Evolutionary conservation across 2,329 filamentous ascomycete species (phyloP), one percentile per base, ranked within the genome.

Genomic region (Ploettnerulaceae sp.): DNA sequence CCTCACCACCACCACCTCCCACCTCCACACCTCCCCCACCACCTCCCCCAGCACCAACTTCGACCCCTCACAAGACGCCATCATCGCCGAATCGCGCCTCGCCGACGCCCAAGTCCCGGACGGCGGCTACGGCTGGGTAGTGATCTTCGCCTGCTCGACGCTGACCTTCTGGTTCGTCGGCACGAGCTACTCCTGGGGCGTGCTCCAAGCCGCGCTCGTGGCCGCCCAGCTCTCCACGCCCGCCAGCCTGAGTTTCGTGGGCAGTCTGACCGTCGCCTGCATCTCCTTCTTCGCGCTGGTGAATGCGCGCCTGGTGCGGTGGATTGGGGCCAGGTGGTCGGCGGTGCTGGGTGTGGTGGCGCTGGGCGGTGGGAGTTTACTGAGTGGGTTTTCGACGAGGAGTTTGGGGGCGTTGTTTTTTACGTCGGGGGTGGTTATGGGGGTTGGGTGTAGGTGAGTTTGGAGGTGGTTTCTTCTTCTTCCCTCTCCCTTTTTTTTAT

Each of bases 101-200:
- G 71, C 67, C 4, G 73, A 76, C 57, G 66, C 69, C 0, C 54
- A 67, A 21, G 69, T 68, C 0, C 76, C 75, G 0, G 74, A 79
- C 36, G 75, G 75, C 21, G 75, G 74, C 18, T 76, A 78, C 56
- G 76, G 75, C 50, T 79, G 76, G 75, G 66, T 71, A 11, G 67
- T 81, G 6, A 72, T 82, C 18, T 63, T 62, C 3, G 68, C 67
- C 24, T 77, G 73, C 53, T 69, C 71, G 2, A 57, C 76, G 1
- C 56, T 79, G 8, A 69, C 72, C 2, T 82, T 76, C 67, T 79
- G 74, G 76, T 69, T 73, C 41, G 70, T 75, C 38, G 78, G 77
- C 40, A 75, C 71, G 0, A 69, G 69, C 6, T 79, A 79, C 57
- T 71, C 70, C 52, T 83, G 79, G 77, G 80, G 79, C 18, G 70